phyloP scores from a whole-genome alignment of 1,284 basidiomycete genomes.

The Austroboletus novae-zelandiae region DNA sequence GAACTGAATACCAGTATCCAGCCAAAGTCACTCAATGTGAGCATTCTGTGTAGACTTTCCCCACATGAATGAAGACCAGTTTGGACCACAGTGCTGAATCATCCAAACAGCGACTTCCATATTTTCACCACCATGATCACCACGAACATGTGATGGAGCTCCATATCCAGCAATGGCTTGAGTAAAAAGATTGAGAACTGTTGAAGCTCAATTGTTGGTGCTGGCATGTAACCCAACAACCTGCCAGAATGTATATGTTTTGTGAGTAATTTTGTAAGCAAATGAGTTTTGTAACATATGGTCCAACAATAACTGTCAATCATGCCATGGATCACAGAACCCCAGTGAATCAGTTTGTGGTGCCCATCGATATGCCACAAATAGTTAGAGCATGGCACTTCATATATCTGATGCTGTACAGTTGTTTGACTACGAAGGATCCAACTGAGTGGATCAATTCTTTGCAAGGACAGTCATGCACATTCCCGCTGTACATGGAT shows the following conservation, averaged over 20 bases:
- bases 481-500: not conserved
- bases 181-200: conserved; percentile 3
- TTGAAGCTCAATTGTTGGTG: conserved; percentile 1
- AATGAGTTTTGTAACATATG: not conserved
- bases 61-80: not conserved
- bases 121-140: conserved; percentile 27
- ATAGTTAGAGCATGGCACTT: not conserved
- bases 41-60: not conserved
- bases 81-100: conserved; percentile 20
- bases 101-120: conserved; percentile 20
- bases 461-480: not conserved
- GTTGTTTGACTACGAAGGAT: conserved; percentile 18
- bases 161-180: not conserved
- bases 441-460: conserved; percentile 16
- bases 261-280: not conserved
- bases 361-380: conserved; percentile 49
- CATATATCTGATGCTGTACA: conserved; percentile 11
- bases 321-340: conserved; percentile 48
- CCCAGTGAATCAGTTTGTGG: conserved; percentile 50
- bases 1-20: conserved; percentile 21
- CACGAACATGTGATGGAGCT: not conserved
- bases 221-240: conserved; percentile 3
- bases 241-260: not conserved
- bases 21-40: conserved; percentile 7
- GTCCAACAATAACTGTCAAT: conserved; percentile 26